Conservation (phyloP, 2,329 filamentous ascomycete species). For the Aspergillus sp. region DNA sequence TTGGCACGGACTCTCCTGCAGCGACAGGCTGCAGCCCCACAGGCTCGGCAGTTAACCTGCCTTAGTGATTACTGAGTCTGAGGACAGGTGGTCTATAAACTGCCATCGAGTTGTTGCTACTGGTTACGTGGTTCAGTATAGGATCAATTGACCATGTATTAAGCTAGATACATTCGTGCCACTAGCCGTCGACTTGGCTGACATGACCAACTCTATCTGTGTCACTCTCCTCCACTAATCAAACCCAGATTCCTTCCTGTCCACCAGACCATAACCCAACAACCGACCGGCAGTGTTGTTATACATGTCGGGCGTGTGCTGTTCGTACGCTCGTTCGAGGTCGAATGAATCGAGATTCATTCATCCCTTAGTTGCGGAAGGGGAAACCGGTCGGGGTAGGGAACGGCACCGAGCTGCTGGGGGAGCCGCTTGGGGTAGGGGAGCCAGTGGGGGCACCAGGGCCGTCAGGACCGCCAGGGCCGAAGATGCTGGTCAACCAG, state of each 20-base stretch:
- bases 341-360: no score
- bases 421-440: background rate
- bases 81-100: background rate
- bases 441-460: background rate
- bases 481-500: background rate
- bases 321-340: background rate
- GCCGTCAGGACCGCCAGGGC: background rate
- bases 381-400: background rate
- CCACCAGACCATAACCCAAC: background rate
- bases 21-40: background rate
- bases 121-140: background rate
- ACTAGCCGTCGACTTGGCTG: background rate
- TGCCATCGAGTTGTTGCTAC: background rate
- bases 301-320: background rate
- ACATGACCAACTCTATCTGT: background rate
- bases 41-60: background rate
- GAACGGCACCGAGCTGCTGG: background rate
- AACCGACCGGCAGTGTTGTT: constrained; percentile 5
- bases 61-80: background rate
- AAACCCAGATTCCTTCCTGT: no score
- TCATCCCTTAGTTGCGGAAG: background rate
- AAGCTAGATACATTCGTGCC: background rate
- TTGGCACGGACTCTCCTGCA: background rate
- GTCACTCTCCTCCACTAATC: no score
- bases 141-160: background rate